Evolutionary conservation across 148 eudicot species (phyloP), one percentile per base, ranked within the genome.

Genomic region (Cornus controversa): DNA sequence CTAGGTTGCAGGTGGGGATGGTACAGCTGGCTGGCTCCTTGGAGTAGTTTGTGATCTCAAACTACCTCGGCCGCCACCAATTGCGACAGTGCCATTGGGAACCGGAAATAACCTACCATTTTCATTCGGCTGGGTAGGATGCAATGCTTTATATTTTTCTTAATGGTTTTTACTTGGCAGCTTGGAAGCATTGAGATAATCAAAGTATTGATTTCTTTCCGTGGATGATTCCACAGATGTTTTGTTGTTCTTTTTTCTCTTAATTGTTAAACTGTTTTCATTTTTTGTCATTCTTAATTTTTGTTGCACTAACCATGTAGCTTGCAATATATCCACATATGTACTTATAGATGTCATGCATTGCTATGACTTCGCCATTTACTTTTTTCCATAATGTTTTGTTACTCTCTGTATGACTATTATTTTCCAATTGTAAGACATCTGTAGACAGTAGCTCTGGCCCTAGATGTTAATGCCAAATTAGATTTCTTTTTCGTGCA

Each of bases 1-100:
- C 53, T 77, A 83, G 86, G 86, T 83, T 83, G 86, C 86, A 1
- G 86, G 86, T 76, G 86, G 86, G 62, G 86, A 83, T 67, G 86
- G 86, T 14, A 80, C 86, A 2, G 86, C 86, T 5, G 80, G 83
- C 16, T 83, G 86, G 86, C 79, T 83, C 36, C 80, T 83, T 29
- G 86, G 83, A 72, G 86, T 83, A 16, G 77, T 83, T 62, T 83
- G 34, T 0, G 86, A 83, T 80, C 83, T 83, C 75, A 83, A 83
- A 50, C 75, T 83, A 77, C 71, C 83, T 31, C 67, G 13, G 26
- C 63, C 83, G 67, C 86, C 86, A 50, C 83, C 86, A 31, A 78
- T 83, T 76, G 86, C 82, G 67, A 67, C 86, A 23, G 86, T 83
- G 37, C 86, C 86, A 13, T 66, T 83, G 68, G 86, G 86, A 75